Conservation (phyloP, 805 yeast species). For the Tanozyma kutaoensis region DNA sequence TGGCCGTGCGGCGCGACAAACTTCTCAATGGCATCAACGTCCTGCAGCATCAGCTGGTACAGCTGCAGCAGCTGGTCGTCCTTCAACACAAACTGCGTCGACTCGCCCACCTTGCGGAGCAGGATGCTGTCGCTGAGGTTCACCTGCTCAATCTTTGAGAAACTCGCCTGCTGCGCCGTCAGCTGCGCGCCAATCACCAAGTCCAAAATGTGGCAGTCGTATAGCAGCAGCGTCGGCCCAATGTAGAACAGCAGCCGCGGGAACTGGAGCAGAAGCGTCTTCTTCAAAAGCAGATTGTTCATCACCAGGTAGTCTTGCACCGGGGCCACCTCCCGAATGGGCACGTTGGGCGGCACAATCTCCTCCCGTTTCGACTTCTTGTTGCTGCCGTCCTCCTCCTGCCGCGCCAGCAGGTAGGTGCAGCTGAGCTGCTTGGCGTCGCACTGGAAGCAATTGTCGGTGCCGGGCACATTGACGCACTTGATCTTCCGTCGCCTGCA, state of each 20-base stretch:
- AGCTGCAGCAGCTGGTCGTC: conserved; percentile 70
- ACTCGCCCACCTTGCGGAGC: conserved; percentile 66
- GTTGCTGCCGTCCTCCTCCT: not conserved
- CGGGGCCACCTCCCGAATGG: conserved; percentile 41
- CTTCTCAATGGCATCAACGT: conserved; percentile 73
- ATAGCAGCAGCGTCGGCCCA: conserved; percentile 73
- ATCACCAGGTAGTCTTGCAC: conserved; percentile 55
- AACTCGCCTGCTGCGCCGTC: conserved; percentile 4
- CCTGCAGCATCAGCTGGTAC: conserved; percentile 56
- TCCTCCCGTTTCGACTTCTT: conserved; percentile 14
- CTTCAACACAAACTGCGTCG: conserved; percentile 62
- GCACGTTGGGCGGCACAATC: conserved; percentile 26
- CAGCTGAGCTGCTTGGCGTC: conserved; percentile 64
- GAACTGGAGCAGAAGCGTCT: conserved; percentile 64
- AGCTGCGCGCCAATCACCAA: conserved; percentile 31
- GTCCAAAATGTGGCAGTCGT: conserved; percentile 60
- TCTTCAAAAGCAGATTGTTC: conserved; percentile 51
- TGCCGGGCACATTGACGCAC: conserved; percentile 57
- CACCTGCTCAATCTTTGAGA: conserved; percentile 75
- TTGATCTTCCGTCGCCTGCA: conserved; percentile 71
- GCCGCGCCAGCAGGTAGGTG: conserved; percentile 33
- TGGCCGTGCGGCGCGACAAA: conserved; percentile 90
- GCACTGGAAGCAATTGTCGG: conserved; percentile 61
- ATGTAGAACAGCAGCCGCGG: conserved; percentile 84
- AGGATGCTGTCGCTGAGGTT: conserved; percentile 54